Evolutionary conservation across 2,329 filamentous ascomycete genomes (phyloP).

Genomic region (Apiospora sp.): DNA sequence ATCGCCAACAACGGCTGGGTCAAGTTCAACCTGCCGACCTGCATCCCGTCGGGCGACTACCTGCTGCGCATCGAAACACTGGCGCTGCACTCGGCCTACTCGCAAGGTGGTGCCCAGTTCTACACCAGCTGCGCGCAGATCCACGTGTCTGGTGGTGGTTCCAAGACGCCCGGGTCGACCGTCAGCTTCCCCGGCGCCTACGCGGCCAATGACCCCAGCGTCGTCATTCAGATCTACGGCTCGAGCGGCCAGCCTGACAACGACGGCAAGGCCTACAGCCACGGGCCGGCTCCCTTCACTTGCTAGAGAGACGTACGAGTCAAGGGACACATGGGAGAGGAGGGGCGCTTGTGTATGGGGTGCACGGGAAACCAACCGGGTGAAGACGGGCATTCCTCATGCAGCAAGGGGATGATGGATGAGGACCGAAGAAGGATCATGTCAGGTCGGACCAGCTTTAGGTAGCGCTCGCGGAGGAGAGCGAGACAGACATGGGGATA

Average conservation of each 20-base stretch:
- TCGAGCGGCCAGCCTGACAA: conserved; percentile 50
- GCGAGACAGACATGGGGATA: not conserved
- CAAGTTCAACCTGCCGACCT: conserved; percentile 58
- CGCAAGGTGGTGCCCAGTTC: conserved; percentile 49
- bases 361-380: not conserved
- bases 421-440: not conserved
- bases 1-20: conserved; percentile 52
- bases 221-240: conserved; percentile 57
- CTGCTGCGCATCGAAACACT: conserved; percentile 63
- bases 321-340: not conserved
- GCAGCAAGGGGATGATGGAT: not conserved
- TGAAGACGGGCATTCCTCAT: not conserved
- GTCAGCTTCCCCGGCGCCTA: conserved; percentile 57
- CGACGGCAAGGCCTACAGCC: conserved; percentile 47
- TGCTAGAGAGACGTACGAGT: conserved; percentile 17
- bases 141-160: conserved; percentile 48
- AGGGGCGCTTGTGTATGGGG: not conserved
- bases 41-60: conserved; percentile 62
- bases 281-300: conserved; percentile 20
- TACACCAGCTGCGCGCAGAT: conserved; percentile 52
- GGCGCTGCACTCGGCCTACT: conserved; percentile 58
- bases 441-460: not conserved
- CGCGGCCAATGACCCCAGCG: conserved; percentile 51
- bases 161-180: conserved; percentile 45
- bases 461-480: not conserved